Percentiles rank a stretch among this genome's conserved stretches.
Conservation (phyloP, 2,329 filamentous ascomycete genomes). For the Ophiostoma angusticollis region DNA sequence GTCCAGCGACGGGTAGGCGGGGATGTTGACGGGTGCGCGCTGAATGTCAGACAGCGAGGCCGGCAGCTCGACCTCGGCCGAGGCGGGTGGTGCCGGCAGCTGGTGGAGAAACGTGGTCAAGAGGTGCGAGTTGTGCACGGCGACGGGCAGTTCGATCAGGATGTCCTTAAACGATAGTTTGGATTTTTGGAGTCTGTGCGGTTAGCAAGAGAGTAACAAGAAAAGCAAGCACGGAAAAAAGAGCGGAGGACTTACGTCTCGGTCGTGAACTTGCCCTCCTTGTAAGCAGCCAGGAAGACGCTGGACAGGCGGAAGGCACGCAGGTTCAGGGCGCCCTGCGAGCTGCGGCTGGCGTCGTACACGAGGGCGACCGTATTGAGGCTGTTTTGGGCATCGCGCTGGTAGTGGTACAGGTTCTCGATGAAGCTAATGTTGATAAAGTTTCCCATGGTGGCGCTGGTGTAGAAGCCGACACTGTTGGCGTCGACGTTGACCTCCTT, state of each 20-base stretch:
- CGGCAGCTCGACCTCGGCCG: slow-evolving; percentile 60
- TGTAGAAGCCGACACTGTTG: slow-evolving; percentile 98
- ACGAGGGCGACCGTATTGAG: slow-evolving; percentile 79
- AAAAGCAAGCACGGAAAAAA: slow-evolving; percentile 15
- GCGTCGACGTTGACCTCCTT: slow-evolving; percentile 97
- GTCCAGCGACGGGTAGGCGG: slow-evolving; percentile 80
- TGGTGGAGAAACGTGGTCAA: slow-evolving; percentile 93
- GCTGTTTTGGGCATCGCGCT: slow-evolving; percentile 87
- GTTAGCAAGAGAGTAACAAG: not conserved
- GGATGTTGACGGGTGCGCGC: slow-evolving; percentile 46
- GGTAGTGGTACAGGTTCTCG: slow-evolving; percentile 96
- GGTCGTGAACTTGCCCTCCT: slow-evolving; percentile 95
- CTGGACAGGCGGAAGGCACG: slow-evolving; percentile 84
- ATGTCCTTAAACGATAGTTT: slow-evolving; percentile 91
- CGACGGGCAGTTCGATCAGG: slow-evolving; percentile 76
- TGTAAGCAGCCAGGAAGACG: slow-evolving; percentile 79
- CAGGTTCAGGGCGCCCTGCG: slow-evolving; percentile 79
- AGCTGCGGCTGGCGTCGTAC: slow-evolving; percentile 90
- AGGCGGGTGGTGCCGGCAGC: slow-evolving; percentile 53
- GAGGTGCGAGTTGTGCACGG: slow-evolving; percentile 93
- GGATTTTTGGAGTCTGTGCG: slow-evolving; percentile 75
- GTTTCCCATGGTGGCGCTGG: slow-evolving; percentile 96
- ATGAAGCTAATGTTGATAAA: slow-evolving; percentile 91
- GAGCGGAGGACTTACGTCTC: slow-evolving; percentile 55
- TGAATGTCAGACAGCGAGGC: slow-evolving; percentile 67